A percentile compares a stretch with the other conserved stretches of the same genome.
These are phyloP conservation scores for Tinospora cordifolia DNA, from an alignment of 164 flowering plant genomes.

Conservation along the genomic window DNA sequence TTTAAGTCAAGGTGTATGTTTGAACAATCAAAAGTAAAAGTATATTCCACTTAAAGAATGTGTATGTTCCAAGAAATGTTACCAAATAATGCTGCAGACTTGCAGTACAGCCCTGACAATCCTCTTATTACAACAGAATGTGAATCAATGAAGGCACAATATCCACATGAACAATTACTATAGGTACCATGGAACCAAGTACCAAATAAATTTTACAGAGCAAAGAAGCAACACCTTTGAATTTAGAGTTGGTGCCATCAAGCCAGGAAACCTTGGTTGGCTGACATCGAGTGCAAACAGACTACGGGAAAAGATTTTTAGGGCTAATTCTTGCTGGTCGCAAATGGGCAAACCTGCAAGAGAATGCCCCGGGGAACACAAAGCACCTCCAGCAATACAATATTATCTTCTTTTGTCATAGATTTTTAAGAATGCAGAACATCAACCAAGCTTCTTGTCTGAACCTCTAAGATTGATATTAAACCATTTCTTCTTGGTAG, in stretches of 20 bases:
- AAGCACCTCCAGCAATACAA: not conserved
- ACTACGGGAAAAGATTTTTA: not conserved
- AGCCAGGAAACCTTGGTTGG: not conserved
- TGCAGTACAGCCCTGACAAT: not conserved
- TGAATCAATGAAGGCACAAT: not conserved
- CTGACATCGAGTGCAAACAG: not conserved
- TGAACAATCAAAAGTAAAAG: not conserved
- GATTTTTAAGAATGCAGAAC: not conserved
- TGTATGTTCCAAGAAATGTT: not conserved
- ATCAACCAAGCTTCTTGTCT: slow-evolving; percentile 51
- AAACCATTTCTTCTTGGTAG: slow-evolving; percentile 72
- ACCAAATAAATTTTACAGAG: not conserved
- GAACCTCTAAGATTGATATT: slow-evolving; percentile 69
- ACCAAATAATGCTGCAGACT: not conserved
- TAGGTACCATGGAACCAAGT: not conserved
- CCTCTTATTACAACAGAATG: not conserved
- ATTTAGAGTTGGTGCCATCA: not conserved
- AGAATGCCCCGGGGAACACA: not conserved
- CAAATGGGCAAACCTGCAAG: slow-evolving; percentile 4
- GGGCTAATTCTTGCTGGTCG: not conserved
- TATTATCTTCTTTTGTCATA: not conserved
- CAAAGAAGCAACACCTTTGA: not conserved
- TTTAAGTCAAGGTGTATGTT: not conserved
- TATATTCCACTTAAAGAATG: not conserved
- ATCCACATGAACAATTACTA: not conserved